Conservation (phyloP, 1,284 basidiomycete species). For the Rhizoctonia solani region DNA sequence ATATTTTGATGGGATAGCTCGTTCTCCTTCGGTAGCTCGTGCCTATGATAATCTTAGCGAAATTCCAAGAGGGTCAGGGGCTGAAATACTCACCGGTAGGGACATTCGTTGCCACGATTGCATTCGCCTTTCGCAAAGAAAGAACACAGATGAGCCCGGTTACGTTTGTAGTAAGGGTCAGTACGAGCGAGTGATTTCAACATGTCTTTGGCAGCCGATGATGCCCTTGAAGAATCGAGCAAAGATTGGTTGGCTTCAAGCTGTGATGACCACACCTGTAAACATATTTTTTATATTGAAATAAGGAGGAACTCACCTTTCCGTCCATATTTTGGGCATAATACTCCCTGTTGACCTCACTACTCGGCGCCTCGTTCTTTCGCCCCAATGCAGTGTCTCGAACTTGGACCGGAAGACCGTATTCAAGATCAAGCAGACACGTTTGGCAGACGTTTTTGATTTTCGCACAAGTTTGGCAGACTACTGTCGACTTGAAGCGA, state of each 20-base stretch:
- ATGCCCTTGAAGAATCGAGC: slow-evolving; percentile 68
- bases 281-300: neutral
- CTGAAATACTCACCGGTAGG: slow-evolving; percentile 68
- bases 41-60: slow-evolving; percentile 52
- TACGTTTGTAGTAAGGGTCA: slow-evolving; percentile 96
- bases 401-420: slow-evolving; percentile 95
- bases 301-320: slow-evolving; percentile 58
- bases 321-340: slow-evolving; percentile 96
- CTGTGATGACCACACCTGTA: slow-evolving; percentile 46
- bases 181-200: slow-evolving; percentile 90
- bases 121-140: slow-evolving; percentile 97
- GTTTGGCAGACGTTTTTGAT: slow-evolving; percentile 99
- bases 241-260: slow-evolving; percentile 69
- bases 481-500: slow-evolving; percentile 96
- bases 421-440: slow-evolving; percentile 94
- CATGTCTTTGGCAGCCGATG: slow-evolving; percentile 90
- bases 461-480: slow-evolving; percentile 98
- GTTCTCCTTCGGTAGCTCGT: slow-evolving; percentile 85
- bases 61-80: neutral
- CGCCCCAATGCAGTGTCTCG: slow-evolving; percentile 92
- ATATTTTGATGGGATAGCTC: slow-evolving; percentile 90
- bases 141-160: slow-evolving; percentile 90
- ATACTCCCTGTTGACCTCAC: slow-evolving; percentile 96
- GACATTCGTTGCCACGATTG: slow-evolving; percentile 88
- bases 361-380: slow-evolving; percentile 87